Evolutionary conservation across 2,329 filamentous ascomycete genomes (phyloP), one percentile per base, ranked within the genome.

Genomic region (Sporothrix brasiliensis): DNA sequence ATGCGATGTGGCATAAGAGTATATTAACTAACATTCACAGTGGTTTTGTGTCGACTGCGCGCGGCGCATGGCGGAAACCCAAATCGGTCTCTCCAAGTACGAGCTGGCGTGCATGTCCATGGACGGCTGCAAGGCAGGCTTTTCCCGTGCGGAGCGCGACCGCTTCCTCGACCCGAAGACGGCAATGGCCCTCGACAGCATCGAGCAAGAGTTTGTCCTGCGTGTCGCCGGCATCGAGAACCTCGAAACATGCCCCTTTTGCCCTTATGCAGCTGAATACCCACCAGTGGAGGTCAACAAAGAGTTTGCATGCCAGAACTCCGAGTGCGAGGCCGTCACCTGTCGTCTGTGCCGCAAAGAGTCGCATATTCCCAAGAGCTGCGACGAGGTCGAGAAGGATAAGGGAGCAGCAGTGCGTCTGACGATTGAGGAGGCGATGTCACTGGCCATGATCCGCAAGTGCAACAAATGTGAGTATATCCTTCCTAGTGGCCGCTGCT

Each of bases 351-450:
- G 93, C 79, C 85, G 86, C 44, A 80, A 83, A 67, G 84, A 88
- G 61, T 89, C 89, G 0, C 93, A 97, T 75, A 83, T 92, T 13
- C 92, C 92, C 0, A 84, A 87, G 72, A 89, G 85, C 0, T 97
- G 93, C 75, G 85, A 88, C 47, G 90, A 95, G 76, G 85, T 83
- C 50, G 85, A 85, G 53, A 82, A 79, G 24, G 88, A 92, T 2
- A 84, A 84, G 52, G 87, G 88, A 0, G 77, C 89, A 9, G 84
- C 85, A 4, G 83, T 86, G 21, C 87, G 91, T 19, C 91, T 90
- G 73, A 79, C 83, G 3, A 87, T 96, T 41, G 93, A 97, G 78
- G 92, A 97, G 77, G 92, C 92, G 24, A 94, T 94, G 91, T 92
- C 91, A 2, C 85, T 86, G 19, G 93, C 93, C 1, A 76, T 96